Conservation (phyloP, 768 basidiomycete species). For the Punctularia strigosozonata region DNA sequence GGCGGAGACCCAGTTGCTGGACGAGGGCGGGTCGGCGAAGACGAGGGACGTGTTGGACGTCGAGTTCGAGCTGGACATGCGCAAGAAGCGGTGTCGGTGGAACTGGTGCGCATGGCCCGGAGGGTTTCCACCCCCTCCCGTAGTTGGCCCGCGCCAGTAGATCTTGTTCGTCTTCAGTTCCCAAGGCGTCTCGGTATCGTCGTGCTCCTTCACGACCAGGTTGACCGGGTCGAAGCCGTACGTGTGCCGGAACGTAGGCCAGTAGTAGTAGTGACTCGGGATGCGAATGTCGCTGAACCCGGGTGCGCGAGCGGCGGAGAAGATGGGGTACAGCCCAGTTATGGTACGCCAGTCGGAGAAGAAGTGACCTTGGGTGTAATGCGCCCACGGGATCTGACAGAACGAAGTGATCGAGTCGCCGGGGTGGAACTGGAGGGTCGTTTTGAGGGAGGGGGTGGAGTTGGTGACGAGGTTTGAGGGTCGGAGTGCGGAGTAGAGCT, state of each 20-base stretch:
- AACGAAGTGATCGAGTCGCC: slow-evolving; percentile 63
- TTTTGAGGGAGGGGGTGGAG: slow-evolving; percentile 16
- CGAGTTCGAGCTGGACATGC: slow-evolving; percentile 56
- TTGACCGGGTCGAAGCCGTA: slow-evolving; percentile 85
- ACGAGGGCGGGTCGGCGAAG: slow-evolving; percentile 54
- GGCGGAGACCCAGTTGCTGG: slow-evolving; percentile 47
- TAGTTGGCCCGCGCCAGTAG: slow-evolving; percentile 95
- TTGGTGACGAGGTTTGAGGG: slow-evolving; percentile 20
- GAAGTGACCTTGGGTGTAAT: slow-evolving; percentile 86
- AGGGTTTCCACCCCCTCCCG: slow-evolving; percentile 85
- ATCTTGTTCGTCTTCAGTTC: slow-evolving; percentile 76
- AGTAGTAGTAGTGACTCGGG: slow-evolving; percentile 94
- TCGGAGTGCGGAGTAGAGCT: slow-evolving; percentile 71
- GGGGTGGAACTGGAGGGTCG: slow-evolving; percentile 13
- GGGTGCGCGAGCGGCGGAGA: slow-evolving; percentile 79
- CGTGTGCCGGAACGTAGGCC: slow-evolving; percentile 68
- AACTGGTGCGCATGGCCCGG: slow-evolving; percentile 74
- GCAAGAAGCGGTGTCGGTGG: slow-evolving; percentile 82
- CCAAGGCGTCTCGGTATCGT: slow-evolving; percentile 84
- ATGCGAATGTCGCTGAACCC: slow-evolving; percentile 89
- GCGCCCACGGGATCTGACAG: slow-evolving; percentile 73
- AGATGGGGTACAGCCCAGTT: slow-evolving; percentile 81
- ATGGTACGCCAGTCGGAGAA: slow-evolving; percentile 95
- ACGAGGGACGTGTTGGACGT: slow-evolving; percentile 48
- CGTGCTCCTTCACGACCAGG: slow-evolving; percentile 60